Base-by-base conservation (phyloP, 768 basidiomycete species). In the Auriscalpium microsporum region DNA sequence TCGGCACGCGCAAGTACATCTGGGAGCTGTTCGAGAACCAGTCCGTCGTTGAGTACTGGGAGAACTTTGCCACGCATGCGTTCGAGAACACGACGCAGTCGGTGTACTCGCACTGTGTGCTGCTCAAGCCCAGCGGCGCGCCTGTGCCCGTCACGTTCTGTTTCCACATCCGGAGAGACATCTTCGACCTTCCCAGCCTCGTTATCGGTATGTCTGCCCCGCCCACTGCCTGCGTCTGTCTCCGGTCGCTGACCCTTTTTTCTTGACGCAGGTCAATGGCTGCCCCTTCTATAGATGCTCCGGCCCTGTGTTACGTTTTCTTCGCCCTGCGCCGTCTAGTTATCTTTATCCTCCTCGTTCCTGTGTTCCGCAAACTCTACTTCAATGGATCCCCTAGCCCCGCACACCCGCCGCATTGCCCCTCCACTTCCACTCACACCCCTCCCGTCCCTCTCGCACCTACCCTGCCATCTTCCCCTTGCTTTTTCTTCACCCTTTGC, bases 1-100 rank as follows among this genome's bases (percentile, higher is more conserved):
- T 85, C 21, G 78, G 78, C 10, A 67, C 67, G 54, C 73, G 75
- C 57, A 82, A 79, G 60, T 86, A 78, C 63, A 83, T 85, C 53
- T 85, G 84, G 69, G 84, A 86, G 89, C 75, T 98, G 52, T 94
- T 98, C 67, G 93, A 96, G 73, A 91, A 94, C 68, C 88, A 92
- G 69, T 94, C 93, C 50, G 90, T 86, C 51, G 94, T 96, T 51
- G 89, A 93, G 68, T 94, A 93, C 68, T 94, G 90, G 87, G 96
- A 98, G 71, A 92, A 90, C 69, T 98, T 98, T 68, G 91, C 92
- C 28, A 83, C 86, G 50, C 93, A 97, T 70, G 95, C 96, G 8
- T 99, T 99, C 64, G 95, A 99, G 69, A 96, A 94, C 71, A 92
- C 94, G 51, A 91, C 93, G 38, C 93, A 93, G 72, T 90, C 91